These are phyloP conservation scores for Passiflora organensis DNA, from an alignment of 345 rosid species.

Conservation along the genomic window DNA sequence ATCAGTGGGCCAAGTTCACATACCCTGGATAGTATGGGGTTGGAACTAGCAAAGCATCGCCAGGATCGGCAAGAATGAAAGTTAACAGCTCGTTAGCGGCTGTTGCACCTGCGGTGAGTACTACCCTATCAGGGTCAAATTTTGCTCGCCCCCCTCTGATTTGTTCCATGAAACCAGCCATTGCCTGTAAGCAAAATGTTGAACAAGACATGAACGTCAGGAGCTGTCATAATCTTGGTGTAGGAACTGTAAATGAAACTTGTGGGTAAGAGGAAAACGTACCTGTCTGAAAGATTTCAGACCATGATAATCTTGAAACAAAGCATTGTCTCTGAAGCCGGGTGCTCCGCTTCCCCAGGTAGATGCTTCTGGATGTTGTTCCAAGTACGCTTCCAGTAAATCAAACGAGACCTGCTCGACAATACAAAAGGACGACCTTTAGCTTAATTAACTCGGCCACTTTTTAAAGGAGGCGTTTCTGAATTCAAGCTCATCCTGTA, in stretches of 20 bases:
- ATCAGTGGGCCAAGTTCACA: too few species aligned
- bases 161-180: conserved; percentile 89
- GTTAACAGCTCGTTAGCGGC: conserved; percentile 90
- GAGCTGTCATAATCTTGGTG: too few species aligned
- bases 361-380: conserved; percentile 57
- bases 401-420: conserved; percentile 93
- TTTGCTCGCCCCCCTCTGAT: conserved; percentile 66
- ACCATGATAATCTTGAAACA: conserved; percentile 94
- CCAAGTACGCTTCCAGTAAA: conserved; percentile 66
- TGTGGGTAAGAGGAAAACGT: too few species aligned
- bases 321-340: conserved; percentile 77
- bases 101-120: conserved; percentile 90
- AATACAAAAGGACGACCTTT: too few species aligned
- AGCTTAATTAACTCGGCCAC: too few species aligned
- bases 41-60: too few species aligned
- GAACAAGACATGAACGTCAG: too few species aligned
- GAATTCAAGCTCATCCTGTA: too few species aligned
- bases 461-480: too few species aligned
- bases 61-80: conserved; percentile 81
- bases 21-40: too few species aligned
- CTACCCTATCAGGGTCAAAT: conserved; percentile 68
- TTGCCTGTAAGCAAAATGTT: too few species aligned
- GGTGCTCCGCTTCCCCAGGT: conserved; percentile 65
- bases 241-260: too few species aligned
- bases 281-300: conserved; percentile 62